Evolutionary conservation across 2,329 filamentous ascomycete species (phyloP).

Genomic region (Diaporthe batatas): DNA sequence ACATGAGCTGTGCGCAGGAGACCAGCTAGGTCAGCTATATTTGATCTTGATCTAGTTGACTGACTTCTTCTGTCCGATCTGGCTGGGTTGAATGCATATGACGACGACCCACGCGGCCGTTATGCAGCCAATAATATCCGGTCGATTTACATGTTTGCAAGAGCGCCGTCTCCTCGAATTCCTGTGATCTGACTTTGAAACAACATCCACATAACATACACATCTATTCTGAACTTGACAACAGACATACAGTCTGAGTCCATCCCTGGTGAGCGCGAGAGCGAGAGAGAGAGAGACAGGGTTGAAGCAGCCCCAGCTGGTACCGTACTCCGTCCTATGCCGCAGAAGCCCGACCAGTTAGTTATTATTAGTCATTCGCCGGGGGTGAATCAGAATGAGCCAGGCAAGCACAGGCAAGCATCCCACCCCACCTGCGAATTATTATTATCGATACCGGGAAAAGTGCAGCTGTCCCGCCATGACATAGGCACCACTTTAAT

Average conservation of each 20-base stretch:
- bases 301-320: neutral
- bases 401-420: conserved; percentile 5
- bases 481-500: conserved; percentile 23
- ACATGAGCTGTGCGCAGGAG: too few relatives aligned
- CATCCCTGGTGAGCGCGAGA: neutral
- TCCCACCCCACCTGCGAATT: conserved; percentile 13
- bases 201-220: neutral
- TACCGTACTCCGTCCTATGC: too few relatives aligned
- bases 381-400: conserved; percentile 18
- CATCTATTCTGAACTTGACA: neutral
- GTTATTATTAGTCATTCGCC: conserved; percentile 16
- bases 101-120: neutral
- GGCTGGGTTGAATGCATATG: neutral
- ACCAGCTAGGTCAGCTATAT: too few relatives aligned
- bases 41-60: too few relatives aligned
- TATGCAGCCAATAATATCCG: neutral
- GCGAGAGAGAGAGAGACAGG: neutral
- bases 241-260: neutral
- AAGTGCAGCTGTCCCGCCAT: conserved; percentile 23
- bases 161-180: neutral
- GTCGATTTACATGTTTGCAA: too few relatives aligned
- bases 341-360: too few relatives aligned
- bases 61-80: neutral
- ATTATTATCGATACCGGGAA: conserved; percentile 33
- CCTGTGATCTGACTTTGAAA: neutral